phyloP scores from a whole-genome alignment of 2,329 filamentous ascomycete species.

The Aspergillus ruber region DNA sequence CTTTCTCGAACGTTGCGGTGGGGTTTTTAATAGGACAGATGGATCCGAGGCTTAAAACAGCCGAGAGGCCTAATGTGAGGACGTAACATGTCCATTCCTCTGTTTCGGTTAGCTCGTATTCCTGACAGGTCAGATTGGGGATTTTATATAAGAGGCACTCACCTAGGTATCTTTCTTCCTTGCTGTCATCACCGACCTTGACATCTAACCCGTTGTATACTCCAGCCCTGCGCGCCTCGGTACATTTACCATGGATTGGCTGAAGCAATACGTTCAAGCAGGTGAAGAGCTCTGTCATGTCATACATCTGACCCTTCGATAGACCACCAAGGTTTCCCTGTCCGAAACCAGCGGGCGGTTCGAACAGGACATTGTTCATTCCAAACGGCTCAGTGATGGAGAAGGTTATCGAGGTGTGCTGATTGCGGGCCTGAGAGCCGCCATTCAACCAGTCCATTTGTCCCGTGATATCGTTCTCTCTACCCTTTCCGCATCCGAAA shows the following conservation, averaged over 20 bases:
- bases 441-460: constrained; percentile 60
- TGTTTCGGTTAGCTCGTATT: constrained; percentile 19
- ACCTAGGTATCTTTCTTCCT: constrained; percentile 50
- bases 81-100: constrained; percentile 59
- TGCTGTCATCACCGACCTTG: constrained; percentile 31
- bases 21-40: constrained; percentile 33
- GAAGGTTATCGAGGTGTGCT: constrained; percentile 34
- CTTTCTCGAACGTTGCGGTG: constrained; percentile 46
- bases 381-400: constrained; percentile 46
- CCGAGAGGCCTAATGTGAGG: constrained; percentile 52
- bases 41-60: constrained; percentile 48
- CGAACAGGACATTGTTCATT: constrained; percentile 49
- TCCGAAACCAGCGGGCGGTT: constrained; percentile 53
- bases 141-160: constrained; percentile 14
- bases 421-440: constrained; percentile 45
- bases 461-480: constrained; percentile 53
- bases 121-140: neutral
- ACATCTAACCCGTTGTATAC: constrained; percentile 52
- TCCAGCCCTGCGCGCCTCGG: constrained; percentile 50
- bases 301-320: constrained; percentile 51
- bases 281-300: constrained; percentile 61
- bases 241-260: constrained; percentile 48
- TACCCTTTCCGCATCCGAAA: constrained; percentile 53
- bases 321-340: constrained; percentile 51
- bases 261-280: constrained; percentile 53